These are phyloP conservation scores for Nakazawaea peltata DNA, from an alignment of 805 yeast species.

Conservation along the genomic window DNA sequence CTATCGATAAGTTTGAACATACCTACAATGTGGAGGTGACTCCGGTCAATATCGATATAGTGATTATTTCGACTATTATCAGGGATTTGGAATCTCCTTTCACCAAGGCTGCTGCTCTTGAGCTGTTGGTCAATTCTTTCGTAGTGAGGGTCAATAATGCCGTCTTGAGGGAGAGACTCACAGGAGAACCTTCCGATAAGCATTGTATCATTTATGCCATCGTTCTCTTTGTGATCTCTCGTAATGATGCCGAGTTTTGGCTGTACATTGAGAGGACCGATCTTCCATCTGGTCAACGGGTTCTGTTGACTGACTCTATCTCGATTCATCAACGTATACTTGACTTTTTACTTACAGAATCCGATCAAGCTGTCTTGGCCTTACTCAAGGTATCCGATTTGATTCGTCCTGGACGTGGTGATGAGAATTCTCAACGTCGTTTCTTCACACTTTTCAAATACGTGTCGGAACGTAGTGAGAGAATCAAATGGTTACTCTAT, in stretches of 20 bases:
- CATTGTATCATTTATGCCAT: constrained; percentile 24
- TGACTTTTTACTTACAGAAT: constrained; percentile 15
- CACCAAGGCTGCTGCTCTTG: constrained; percentile 40
- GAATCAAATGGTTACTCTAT: constrained; percentile 14
- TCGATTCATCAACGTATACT: constrained; percentile 29
- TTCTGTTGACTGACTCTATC: constrained; percentile 22
- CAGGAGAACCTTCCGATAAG: constrained; percentile 11
- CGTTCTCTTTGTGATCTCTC: constrained; percentile 24
- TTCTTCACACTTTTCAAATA: constrained; percentile 9
- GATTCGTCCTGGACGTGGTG: constrained; percentile 4
- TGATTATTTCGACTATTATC: constrained; percentile 37
- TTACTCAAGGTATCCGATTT: constrained; percentile 7
- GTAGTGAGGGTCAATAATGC: constrained; percentile 32
- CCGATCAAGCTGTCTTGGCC: constrained; percentile 9
- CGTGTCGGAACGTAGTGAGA: constrained; percentile 4
- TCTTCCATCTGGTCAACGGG: constrained; percentile 21
- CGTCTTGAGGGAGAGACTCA: constrained; percentile 6
- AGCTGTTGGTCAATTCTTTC: constrained; percentile 34
- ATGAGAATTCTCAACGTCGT: constrained; percentile 9
- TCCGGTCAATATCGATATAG: constrained; percentile 40
- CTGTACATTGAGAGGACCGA: constrained; percentile 25
- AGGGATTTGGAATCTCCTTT: constrained; percentile 57
- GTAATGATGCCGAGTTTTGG: constrained; percentile 27
- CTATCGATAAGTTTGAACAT: constrained; percentile 34
- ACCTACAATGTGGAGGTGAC: constrained; percentile 30